phyloP scores from a whole-genome alignment of 2,329 filamentous ascomycete genomes.

The Ophioceras dolichostomum region DNA sequence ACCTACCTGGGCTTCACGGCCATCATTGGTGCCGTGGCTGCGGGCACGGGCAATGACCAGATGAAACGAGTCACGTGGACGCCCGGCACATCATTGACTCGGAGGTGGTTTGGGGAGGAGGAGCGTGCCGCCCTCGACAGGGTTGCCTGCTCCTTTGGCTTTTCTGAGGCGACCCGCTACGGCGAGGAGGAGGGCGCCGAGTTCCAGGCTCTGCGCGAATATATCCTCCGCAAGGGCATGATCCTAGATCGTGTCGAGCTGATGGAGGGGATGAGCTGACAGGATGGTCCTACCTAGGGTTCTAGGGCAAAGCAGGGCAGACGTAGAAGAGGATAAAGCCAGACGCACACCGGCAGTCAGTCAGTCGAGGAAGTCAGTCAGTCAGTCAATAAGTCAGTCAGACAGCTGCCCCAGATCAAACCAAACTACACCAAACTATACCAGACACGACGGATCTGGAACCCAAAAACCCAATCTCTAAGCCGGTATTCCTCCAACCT shows the following conservation, averaged over 20 bases:
- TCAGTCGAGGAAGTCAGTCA: too few relatives aligned
- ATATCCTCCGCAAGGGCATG: conserved; percentile 75
- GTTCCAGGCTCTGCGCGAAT: conserved; percentile 78
- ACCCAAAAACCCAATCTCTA: too few relatives aligned
- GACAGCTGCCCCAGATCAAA: too few relatives aligned
- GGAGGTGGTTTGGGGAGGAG: conserved; percentile 81
- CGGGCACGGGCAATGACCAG: conserved; percentile 85
- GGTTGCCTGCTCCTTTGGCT: conserved; percentile 84
- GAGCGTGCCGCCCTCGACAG: conserved; percentile 79
- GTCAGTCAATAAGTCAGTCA: too few relatives aligned
- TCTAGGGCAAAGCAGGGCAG: too few relatives aligned
- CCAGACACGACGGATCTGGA: too few relatives aligned
- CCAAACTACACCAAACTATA: too few relatives aligned
- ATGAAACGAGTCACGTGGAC: conserved; percentile 91
- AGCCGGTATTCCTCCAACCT: too few relatives aligned
- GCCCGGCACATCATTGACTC: conserved; percentile 64
- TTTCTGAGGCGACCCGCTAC: conserved; percentile 64
- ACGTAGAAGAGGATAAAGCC: too few relatives aligned
- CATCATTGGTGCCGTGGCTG: conserved; percentile 70
- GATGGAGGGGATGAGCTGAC: too few relatives aligned
- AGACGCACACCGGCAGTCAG: too few relatives aligned
- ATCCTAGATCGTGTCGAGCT: conserved; percentile 78
- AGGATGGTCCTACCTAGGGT: too few relatives aligned
- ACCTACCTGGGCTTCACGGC: conserved; percentile 75
- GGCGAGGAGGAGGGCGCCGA: conserved; percentile 87